A percentile compares a stretch with the other conserved stretches of the same genome.
phyloP scores from a whole-genome alignment of 2,329 filamentous ascomycete species.

The Xylariaceae sp. region DNA sequence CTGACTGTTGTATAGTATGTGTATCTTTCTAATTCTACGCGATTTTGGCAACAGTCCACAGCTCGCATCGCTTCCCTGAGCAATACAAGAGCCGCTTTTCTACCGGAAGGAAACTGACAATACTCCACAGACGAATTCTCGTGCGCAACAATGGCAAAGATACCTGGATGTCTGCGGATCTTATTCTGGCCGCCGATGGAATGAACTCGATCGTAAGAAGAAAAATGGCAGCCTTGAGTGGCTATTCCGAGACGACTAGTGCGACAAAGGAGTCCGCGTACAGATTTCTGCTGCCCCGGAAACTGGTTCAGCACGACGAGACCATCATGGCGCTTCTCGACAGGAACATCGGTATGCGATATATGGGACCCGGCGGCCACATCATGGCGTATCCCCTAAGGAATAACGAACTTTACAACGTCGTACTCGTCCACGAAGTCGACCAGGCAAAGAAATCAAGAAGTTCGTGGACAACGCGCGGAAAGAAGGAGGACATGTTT shows the following conservation, averaged over 20 bases:
- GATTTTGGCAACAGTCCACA: not conserved
- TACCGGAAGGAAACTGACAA: not conserved
- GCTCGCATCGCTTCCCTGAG: not conserved
- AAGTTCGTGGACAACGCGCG: slow-evolving; percentile 59
- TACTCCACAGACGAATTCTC: slow-evolving; percentile 23
- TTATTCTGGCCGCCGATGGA: slow-evolving; percentile 50
- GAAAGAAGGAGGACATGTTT: slow-evolving; percentile 56
- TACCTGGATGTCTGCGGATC: slow-evolving; percentile 38
- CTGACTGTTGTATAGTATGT: slow-evolving; percentile 13
- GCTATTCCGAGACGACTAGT: slow-evolving; percentile 36
- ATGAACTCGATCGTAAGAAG: slow-evolving; percentile 45
- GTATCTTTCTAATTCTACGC: not conserved
- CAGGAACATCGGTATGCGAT: slow-evolving; percentile 52
- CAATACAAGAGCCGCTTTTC: not conserved
- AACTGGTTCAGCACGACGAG: slow-evolving; percentile 41
- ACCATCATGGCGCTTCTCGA: slow-evolving; percentile 53
- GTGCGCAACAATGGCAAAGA: slow-evolving; percentile 12
- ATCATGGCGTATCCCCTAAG: slow-evolving; percentile 60
- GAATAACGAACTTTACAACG: slow-evolving; percentile 60
- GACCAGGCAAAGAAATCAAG: slow-evolving; percentile 43
- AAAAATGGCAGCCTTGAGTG: slow-evolving; percentile 36
- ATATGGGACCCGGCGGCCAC: slow-evolving; percentile 11
- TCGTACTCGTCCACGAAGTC: slow-evolving; percentile 58
- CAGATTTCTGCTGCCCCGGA: slow-evolving; percentile 46
- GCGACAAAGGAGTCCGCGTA: slow-evolving; percentile 51